Base-by-base conservation (phyloP, 768 basidiomycete genomes). In the Hebeloma cylindrosporum region DNA sequence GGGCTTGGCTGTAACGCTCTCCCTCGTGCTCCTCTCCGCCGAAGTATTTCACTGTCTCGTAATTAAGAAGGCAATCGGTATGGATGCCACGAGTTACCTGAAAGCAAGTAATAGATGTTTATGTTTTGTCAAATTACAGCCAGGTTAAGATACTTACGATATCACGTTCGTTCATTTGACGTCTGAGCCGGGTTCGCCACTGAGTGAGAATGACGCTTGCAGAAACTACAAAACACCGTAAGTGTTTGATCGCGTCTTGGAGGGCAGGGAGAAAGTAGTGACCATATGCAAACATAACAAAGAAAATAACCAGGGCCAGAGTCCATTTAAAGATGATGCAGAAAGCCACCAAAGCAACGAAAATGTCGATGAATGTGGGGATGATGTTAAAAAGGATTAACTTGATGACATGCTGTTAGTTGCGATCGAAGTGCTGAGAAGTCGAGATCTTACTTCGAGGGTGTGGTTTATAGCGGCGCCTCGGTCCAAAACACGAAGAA, bases 31-130 rank as follows among this genome's bases (percentile, higher is more conserved):
- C 74, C 63, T 95, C 92, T 11, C 89, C 86, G n/a, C 81, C 82
- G 60, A 93, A 93, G 61, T 90, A 90, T 63, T 90, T 93, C 55
- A 92, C 85, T 4, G 89, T 91, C 62, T 88, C 86, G 48, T 88
- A 88, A 59, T 88, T 88, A 40, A 89, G 74, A 21, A 91, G 65
- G 54, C 81, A 82, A 56, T 93, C 90, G 4, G 87, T 84, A 52
- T 89, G 85, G 40, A 93, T 93, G 7, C 85, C 88, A 28, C 91
- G 79, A 17, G 84, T 90, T 18, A 84, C 64, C 83, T 85, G 42
- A 37, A 14, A 5, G 27, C 48, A 8, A 34, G 42, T 41, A 44
- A 11, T 40, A 39, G 18, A 25, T 43, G 16, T 22, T 7, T 25
- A 10, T 28, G 13, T 20, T 30, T 23, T 14, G 18, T 22, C 21